Evolutionary conservation across 805 yeast species (phyloP), one percentile per base, ranked within the genome.

Genomic region (Wickerhamomyces kurtzmanii): DNA sequence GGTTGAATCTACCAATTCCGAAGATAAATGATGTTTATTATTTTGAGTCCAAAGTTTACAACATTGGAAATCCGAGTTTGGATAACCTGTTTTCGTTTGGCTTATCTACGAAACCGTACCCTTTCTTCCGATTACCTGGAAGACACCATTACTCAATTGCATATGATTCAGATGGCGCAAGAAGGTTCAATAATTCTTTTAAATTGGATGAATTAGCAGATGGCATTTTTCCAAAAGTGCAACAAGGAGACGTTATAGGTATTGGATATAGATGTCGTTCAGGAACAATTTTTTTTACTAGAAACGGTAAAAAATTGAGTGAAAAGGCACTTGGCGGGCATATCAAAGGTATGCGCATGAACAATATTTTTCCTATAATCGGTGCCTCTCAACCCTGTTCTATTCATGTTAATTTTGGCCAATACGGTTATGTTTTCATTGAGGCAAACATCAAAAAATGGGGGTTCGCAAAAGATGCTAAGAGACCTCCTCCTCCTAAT

Each of bases 111-210:
- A 71, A 75, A 37, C 98, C 98, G 6, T 91, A 91, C 45, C 98
- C 98, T 2, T 75, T 79, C 54, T 91, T 91, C 55, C 64, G 96
- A 40, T 59, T 91, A 22, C 97, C 98, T 0, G 98, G 98, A 0
- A 70, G 91, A 45, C 94, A 86, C 43, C 67, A 77, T 23, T 79
- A 75, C 49, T 84, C 96, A 0, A 62, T 85, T 4, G 70, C 86
- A n/a, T 91, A 89, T 53, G 96, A 86, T 37, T 81, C 94, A 5
- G 68, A 68, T 29, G 98, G 97, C 4, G 62, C 69, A 33, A 66
- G 94, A 31, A 66, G 96, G 30, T 67, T 71, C 36, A 85, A 83
- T 49, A 83, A 81, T 49, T 85, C 96, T 5, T 83, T 84, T 41
- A 43, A 49, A 28, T 31, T 62, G 25, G 60, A 60, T 5, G 42